Evolutionary conservation across 345 rosid genomes (phyloP).

Genomic region (Turritis glabra): DNA sequence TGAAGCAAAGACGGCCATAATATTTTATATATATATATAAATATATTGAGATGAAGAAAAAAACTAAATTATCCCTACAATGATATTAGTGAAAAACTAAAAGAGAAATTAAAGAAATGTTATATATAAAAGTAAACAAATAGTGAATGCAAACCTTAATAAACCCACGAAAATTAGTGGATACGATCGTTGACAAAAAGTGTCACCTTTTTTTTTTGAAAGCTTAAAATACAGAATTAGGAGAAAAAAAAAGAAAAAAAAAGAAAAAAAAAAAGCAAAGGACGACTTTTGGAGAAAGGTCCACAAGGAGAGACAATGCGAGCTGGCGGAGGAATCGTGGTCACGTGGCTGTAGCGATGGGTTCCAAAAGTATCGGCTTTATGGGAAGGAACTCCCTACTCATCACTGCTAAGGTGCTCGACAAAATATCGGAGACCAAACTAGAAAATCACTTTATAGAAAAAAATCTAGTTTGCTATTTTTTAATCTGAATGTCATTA

Average conservation of each 20-base stretch:
- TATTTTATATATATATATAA: neutral
- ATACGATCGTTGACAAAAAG: constrained; percentile 5
- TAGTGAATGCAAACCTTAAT: neutral
- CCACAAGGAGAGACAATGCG: constrained; percentile 35
- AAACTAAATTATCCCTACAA: neutral
- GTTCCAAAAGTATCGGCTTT: neutral
- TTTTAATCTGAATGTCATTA: too few species aligned
- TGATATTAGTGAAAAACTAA: neutral
- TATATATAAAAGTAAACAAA: neutral
- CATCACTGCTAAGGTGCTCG: neutral
- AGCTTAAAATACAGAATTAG: neutral
- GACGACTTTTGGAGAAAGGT: constrained; percentile 25
- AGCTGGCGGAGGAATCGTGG: constrained; percentile 38
- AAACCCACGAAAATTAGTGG: neutral
- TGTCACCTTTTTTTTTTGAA: neutral
- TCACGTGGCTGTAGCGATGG: constrained; percentile 34
- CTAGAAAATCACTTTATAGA: too few species aligned
- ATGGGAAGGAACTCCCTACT: constrained; percentile 2
- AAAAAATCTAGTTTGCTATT: too few species aligned
- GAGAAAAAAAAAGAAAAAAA: neutral
- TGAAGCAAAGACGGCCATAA: constrained; percentile 22
- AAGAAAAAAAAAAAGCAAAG: neutral
- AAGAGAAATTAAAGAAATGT: neutral
- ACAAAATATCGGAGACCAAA: too few species aligned
- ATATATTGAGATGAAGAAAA: neutral